A percentile compares a stretch with the other conserved stretches of the same genome.
phyloP scores from a whole-genome alignment of 148 eudicot species.

The Pouteria glomerata region DNA sequence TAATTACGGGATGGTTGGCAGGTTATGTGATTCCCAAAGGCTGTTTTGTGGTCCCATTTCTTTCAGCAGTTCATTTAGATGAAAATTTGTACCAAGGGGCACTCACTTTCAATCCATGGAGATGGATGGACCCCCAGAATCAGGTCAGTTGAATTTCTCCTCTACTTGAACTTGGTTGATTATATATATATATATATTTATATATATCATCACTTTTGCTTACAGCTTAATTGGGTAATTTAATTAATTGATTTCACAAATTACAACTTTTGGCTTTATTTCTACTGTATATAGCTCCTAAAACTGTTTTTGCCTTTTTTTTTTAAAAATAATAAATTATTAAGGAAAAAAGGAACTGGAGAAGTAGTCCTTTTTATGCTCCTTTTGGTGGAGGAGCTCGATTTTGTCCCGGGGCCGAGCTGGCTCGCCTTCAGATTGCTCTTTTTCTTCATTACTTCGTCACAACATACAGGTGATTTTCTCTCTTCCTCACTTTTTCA shows the following conservation, averaged over 20 bases:
- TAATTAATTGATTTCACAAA: neutral
- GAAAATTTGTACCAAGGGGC: constrained; percentile 36
- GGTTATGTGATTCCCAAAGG: constrained; percentile 55
- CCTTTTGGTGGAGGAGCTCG: constrained; percentile 60
- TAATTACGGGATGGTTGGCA: no score
- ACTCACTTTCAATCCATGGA: constrained; percentile 42
- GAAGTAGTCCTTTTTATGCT: constrained; percentile 38
- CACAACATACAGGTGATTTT: constrained; percentile 35
- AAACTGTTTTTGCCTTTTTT: neutral
- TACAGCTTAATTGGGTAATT: neutral
- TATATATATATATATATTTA: no score
- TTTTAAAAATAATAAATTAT: neutral
- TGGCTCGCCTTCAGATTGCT: constrained; percentile 60
- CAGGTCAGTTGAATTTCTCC: constrained; percentile 27
- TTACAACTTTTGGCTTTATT: neutral
- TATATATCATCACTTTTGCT: no score
- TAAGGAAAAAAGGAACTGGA: constrained; percentile 51
- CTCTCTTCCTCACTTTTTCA: no score
- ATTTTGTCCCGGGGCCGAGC: constrained; percentile 59
- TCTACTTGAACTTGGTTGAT: no score
- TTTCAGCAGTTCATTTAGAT: constrained; percentile 51
- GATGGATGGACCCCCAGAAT: constrained; percentile 47
- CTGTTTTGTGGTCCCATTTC: constrained; percentile 53
- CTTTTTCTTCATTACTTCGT: constrained; percentile 46
- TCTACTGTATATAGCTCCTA: no score